Base-by-base conservation (phyloP, 441 rosid genomes). In the Oxalis stricta region DNA sequence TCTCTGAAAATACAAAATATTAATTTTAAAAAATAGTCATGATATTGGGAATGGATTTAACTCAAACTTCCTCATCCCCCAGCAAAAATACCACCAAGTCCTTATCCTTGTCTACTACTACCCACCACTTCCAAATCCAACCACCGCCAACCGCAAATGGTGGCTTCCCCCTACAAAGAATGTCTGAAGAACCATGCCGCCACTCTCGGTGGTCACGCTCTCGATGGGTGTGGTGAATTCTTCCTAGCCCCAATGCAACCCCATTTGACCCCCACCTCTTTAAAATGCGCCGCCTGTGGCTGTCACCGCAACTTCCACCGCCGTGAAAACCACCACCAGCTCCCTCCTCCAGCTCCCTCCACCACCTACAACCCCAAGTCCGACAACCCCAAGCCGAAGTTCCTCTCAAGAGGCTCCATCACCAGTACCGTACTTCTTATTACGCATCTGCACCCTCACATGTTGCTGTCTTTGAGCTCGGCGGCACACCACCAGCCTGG, bases 111-210 rank as follows among this genome's bases (percentile, higher is more conserved):
- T 34, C 65, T 11, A 61, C 47, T 53, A 55, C 21, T 41, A 37
- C 59, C 28, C 29, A 18, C 31, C 36, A 5, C 55, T 52, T 19
- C 26, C 46, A 18, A 11, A 43, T 12, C 2, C 38, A 38, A n/a
- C 34, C 49, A 7, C 46, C 50, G 36, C 37, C 33, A 37, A 11
- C 52, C 45, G 4, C 38, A 38, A 9, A 22, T 47, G 58, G 55
- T 45, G 60, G 65, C 61, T 41, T 56, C 69, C n/a, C n/a, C n/a
- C 4, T 86, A 79, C 74, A 75, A 60, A 47, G 88, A 79, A 67
- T 86, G 96, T 55, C 81, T 79, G 49, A 75, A 77, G 23, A 86
- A 86, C 73, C 94, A 86, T 34, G 94, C 94, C 7, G 94, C 94
- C 5, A 33, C 49, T 7, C 45, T 74, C 8, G 89, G 89, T 10